A percentile compares a stretch with the other conserved stretches of the same genome.
These are phyloP conservation scores for Priceomyces melissophilus DNA, from an alignment of 805 yeast species.

Conservation along the genomic window DNA sequence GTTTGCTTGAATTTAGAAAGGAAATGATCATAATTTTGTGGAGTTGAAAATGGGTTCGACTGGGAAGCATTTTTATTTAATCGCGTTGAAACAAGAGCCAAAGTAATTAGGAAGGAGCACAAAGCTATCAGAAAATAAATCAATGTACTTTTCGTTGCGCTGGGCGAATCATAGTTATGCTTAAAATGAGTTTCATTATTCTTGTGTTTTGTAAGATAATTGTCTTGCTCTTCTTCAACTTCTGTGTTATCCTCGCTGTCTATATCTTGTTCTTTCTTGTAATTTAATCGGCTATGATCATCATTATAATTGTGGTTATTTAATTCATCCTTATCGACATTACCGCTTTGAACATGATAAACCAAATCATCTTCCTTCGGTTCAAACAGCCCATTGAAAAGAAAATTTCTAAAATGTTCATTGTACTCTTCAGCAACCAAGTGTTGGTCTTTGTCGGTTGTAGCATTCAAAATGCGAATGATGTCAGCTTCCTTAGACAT, in stretches of 20 bases:
- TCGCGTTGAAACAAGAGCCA: too few relatives aligned
- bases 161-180: too few relatives aligned
- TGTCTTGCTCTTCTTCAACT: constrained; percentile 3
- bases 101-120: too few relatives aligned
- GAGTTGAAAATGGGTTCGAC: background rate
- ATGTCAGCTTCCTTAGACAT: constrained; percentile 15
- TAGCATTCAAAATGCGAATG: constrained; percentile 15
- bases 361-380: constrained; percentile 6
- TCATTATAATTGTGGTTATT: constrained; percentile 17
- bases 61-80: too few relatives aligned
- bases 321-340: constrained; percentile 1
- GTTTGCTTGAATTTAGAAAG: constrained; percentile 12
- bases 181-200: too few relatives aligned
- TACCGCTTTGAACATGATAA: constrained; percentile 3
- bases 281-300: background rate
- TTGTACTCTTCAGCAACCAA: constrained; percentile 8
- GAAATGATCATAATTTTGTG: constrained; percentile 10
- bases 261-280: constrained; percentile 1
- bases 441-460: constrained; percentile 5
- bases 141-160: too few relatives aligned
- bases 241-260: constrained; percentile 4
- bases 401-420: constrained; percentile 18
- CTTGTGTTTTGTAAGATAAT: background rate
- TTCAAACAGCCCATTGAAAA: constrained; percentile 8
- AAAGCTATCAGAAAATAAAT: too few relatives aligned